Evolutionary conservation across 371 early-diverging fungal genomes (phyloP), one percentile per base, ranked within the genome.

Genomic region (Mucor velutinosus): DNA sequence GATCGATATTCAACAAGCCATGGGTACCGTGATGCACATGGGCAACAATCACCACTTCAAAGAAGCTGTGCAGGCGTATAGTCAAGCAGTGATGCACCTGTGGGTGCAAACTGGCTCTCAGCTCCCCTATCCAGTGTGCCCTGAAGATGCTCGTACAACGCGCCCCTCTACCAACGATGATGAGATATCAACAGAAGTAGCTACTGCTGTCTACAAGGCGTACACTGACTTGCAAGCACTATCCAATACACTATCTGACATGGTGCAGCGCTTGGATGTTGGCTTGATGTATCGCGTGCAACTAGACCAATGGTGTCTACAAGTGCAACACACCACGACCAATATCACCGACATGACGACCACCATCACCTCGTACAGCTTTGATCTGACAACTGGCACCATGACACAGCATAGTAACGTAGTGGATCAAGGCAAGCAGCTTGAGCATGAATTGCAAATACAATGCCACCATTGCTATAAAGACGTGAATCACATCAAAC

Each of bases 121-220:
- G 7, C 63, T 78, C 1, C 74, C 76, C 7, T 80, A 76, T 43
- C 80, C 80, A 15, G 32, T 41, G 15, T 75, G 81, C 30, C 62
- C 71, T 35, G 73, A 72, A 43, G 77, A 72, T 59, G 75, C 77
- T 12, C 62, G 77, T 23, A 65, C 72, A 0, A 77, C 72, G 23
- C 70, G 77, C 0, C 69, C 72, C 4, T 67, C 77, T 7, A 74
- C 77, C 17, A 66, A 60, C 3, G 75, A 75, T 32, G 77, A 77
- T 65, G 69, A 77, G 14, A 70, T 77, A 11, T 62, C 64, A 25
- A 62, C 69, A 1, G 72, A 74, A 19, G 69, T 77, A 10, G 63
- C 67, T 32, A 69, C 60, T 4, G 47, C 59, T 49, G 72, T 72
- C 1, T 65, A 63, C 39, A 70, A 65, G 27, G 43, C 39, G 4